Base-by-base conservation (phyloP, 2,329 filamentous ascomycete species). In the Sodiomyces alkalinus region DNA sequence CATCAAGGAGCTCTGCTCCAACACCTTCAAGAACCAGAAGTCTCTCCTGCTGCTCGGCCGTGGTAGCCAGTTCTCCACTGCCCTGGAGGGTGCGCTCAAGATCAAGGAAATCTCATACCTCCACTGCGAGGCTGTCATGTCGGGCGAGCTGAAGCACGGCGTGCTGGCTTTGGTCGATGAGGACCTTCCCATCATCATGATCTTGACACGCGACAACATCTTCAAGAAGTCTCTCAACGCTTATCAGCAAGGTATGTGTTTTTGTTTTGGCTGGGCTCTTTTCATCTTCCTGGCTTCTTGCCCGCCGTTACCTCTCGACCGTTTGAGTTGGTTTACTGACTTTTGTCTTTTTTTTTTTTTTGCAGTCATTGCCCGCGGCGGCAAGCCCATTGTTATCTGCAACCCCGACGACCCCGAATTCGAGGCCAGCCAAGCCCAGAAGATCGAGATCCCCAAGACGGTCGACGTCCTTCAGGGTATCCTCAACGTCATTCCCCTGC, bases 51-150 rank as follows among this genome's bases (percentile, higher is more conserved):
- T 98, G 30, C 71, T 98, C 36, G 90, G 90, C 36, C 81, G 90
- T 65, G 90, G 90, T 43, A 83, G 83, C 52, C 90, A 98, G 62
- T 93, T 86, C 65, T 86, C 87, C 35, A 98, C 90, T 45, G 90
- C 90, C 32, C 74, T 98, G 14, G 90, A 98, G 66, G 90, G 83
- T 59, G 90, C 90, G 27, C 68, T 98, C 43, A 98, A 98, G 70
- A 98, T 98, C 60, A 98, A 98, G 73, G 90, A 98, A 63, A 98
- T 98, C 47, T 96, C 87, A 12, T 98, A 98, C 60, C 80, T 98
- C 34, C 90, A 98, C 60, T 98, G 90, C 58, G 90, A 98, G 64
- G 90, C 90, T 45, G 90, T 98, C 65, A 98, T 98, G 90, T 96
- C 90, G 39, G 90, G 90, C 58, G 90, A 98, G 63, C 72, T 98